Percentiles rank a stretch among this genome's conserved stretches.
Evolutionary conservation across 495 filamentous ascomycete species (phyloP).

Genomic region (Elaphomyces granulatus): DNA sequence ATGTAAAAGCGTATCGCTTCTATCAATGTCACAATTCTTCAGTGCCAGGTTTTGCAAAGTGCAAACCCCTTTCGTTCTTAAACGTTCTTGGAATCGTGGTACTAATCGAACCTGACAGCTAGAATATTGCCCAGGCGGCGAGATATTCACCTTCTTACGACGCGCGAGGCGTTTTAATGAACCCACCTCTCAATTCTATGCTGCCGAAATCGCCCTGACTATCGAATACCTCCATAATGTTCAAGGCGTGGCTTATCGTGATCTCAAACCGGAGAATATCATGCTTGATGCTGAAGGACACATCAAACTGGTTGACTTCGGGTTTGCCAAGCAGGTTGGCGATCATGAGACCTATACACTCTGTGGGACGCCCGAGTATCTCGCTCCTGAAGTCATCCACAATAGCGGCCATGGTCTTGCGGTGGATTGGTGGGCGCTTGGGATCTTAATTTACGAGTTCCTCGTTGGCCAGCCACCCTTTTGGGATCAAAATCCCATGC

Average conservation of each 20-base stretch:
- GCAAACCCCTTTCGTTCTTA: neutral
- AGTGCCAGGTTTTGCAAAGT: conserved; percentile 3
- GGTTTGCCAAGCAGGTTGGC: conserved; percentile 66
- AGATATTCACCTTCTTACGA: conserved; percentile 88
- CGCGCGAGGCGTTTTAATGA: conserved; percentile 76
- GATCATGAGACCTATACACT: conserved; percentile 79
- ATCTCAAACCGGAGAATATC: conserved; percentile 94
- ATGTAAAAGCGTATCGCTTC: neutral
- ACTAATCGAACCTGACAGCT: conserved; percentile 44
- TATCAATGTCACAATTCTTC: neutral
- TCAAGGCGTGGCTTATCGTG: conserved; percentile 79
- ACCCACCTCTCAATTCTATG: conserved; percentile 78
- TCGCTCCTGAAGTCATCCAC: conserved; percentile 92
- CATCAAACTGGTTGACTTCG: conserved; percentile 96
- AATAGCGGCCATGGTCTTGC: conserved; percentile 89
- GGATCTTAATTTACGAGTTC: conserved; percentile 93
- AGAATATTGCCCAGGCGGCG: conserved; percentile 86
- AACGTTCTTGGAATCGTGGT: neutral
- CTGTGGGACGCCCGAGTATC: conserved; percentile 92
- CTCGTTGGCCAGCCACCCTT: conserved; percentile 92
- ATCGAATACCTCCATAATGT: conserved; percentile 82
- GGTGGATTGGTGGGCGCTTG: conserved; percentile 99
- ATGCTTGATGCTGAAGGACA: conserved; percentile 84
- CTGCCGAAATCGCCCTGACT: conserved; percentile 85
- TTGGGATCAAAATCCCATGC: conserved; percentile 91